Conservation (phyloP, 202 grass and related monocot genomes). For the Zizania palustris region DNA sequence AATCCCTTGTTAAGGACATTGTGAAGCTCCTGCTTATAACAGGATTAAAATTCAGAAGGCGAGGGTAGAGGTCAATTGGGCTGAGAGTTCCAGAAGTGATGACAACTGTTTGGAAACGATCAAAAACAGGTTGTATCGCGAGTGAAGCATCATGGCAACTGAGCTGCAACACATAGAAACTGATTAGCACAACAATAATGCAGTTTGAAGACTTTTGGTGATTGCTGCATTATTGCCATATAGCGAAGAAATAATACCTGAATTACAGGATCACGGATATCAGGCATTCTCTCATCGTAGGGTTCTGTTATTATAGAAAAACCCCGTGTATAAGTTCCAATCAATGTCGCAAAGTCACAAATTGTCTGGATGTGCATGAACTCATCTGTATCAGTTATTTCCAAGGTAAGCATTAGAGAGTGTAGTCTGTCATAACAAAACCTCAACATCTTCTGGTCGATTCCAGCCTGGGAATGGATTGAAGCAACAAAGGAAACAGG, state of each 20-base stretch:
- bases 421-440: conserved; percentile 92
- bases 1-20: conserved; percentile 98
- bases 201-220: background rate
- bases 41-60: conserved; percentile 90
- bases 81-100: conserved; percentile 97
- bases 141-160: conserved; percentile 98
- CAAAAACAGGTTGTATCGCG: conserved; percentile 89
- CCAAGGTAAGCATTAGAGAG: conserved; percentile 87
- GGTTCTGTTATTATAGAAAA: conserved; percentile 96
- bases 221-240: conserved; percentile 14
- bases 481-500: conserved; percentile 77
- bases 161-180: conserved; percentile 63
- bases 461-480: conserved; percentile 82
- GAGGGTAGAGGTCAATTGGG: conserved; percentile 95
- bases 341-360: conserved; percentile 88
- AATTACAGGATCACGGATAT: conserved; percentile 80
- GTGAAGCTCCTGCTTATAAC: conserved; percentile 98
- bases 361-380: conserved; percentile 93
- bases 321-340: conserved; percentile 84
- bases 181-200: conserved; percentile 26
- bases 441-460: conserved; percentile 91
- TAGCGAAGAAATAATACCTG: conserved; percentile 54
- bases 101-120: conserved; percentile 87
- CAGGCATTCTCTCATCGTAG: conserved; percentile 94
- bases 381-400: conserved; percentile 88